A percentile compares a stretch with the other conserved stretches of the same genome.
phyloP scores from a whole-genome alignment of 129 eudicot species.

The Ambrosia trifida region DNA sequence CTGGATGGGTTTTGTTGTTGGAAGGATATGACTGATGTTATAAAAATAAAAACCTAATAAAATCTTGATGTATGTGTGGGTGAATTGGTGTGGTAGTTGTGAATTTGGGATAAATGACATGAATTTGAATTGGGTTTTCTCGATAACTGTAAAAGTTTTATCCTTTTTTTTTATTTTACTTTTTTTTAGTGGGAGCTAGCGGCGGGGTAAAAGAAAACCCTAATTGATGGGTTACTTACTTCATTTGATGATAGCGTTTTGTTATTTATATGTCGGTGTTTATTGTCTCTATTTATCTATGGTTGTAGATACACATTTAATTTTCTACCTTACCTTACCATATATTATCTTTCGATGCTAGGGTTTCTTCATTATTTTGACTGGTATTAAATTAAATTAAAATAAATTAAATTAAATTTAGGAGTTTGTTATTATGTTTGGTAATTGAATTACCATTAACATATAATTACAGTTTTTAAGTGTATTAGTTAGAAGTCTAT shows the following conservation, averaged over 20 bases:
- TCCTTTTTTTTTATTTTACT: slow-evolving; percentile 25
- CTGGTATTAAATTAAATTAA: background rate
- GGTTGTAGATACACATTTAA: background rate
- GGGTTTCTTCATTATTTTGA: slow-evolving; percentile 28
- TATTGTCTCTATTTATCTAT: slow-evolving; percentile 23
- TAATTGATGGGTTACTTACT: slow-evolving; percentile 28
- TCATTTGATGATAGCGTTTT: slow-evolving; percentile 6
- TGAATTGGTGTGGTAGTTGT: slow-evolving; percentile 1
- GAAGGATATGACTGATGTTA: slow-evolving; percentile 8
- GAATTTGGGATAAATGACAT: slow-evolving; percentile 26
- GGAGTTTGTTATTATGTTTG: slow-evolving; percentile 4
- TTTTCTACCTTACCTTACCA: slow-evolving; percentile 7
- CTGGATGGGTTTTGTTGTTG: no score
- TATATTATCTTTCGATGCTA: slow-evolving; percentile 19
- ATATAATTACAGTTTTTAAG: slow-evolving; percentile 18
- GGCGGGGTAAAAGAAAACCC: slow-evolving; percentile 31
- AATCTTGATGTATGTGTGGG: slow-evolving; percentile 5
- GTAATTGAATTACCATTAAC: slow-evolving; percentile 5
- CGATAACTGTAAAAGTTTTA: slow-evolving; percentile 32
- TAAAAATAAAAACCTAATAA: background rate
- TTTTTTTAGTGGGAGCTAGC: slow-evolving; percentile 36
- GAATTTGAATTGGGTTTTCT: slow-evolving; percentile 31
- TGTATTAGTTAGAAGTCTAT: background rate
- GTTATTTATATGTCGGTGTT: slow-evolving; percentile 20
- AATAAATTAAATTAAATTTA: background rate